Evolutionary conservation across 768 basidiomycete genomes (phyloP).

Genomic region (Leccinum subgranulosum): DNA sequence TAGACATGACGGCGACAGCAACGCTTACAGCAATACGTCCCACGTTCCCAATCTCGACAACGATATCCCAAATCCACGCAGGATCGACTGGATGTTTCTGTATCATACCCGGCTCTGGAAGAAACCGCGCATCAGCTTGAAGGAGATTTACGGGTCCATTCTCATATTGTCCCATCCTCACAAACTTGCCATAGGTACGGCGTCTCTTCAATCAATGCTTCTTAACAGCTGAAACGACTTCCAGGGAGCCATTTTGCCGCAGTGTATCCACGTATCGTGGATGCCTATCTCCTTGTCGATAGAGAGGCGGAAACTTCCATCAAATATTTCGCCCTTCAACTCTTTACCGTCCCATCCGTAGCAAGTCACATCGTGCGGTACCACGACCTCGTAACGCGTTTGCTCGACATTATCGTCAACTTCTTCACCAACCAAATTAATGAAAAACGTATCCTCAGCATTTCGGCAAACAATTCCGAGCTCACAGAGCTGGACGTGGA

Average conservation of each 20-base stretch:
- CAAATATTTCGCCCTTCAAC: slow-evolving; percentile 88
- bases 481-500: slow-evolving; percentile 68
- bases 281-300: slow-evolving; percentile 89
- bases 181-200: slow-evolving; percentile 71
- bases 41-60: slow-evolving; percentile 36
- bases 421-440: slow-evolving; percentile 92
- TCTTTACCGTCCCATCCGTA: slow-evolving; percentile 89
- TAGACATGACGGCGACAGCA: slow-evolving; percentile 47
- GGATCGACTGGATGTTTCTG: slow-evolving; percentile 73
- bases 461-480: slow-evolving; percentile 16
- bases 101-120: slow-evolving; percentile 88
- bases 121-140: slow-evolving; percentile 71
- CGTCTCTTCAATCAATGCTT: slow-evolving; percentile 7
- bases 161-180: slow-evolving; percentile 69
- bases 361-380: slow-evolving; percentile 73
- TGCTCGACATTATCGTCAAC: slow-evolving; percentile 80
- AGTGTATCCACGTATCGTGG: slow-evolving; percentile 83
- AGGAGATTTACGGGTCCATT: slow-evolving; percentile 78
- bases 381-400: slow-evolving; percentile 68
- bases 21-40: slow-evolving; percentile 39
- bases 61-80: slow-evolving; percentile 48
- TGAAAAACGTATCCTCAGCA: slow-evolving; percentile 60
- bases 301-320: slow-evolving; percentile 94
- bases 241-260: slow-evolving; percentile 80
- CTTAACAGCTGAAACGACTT: slow-evolving; percentile 1